Evolutionary conservation across 179 eudicot genomes (phyloP).

Genomic region (Beta lomatogona): DNA sequence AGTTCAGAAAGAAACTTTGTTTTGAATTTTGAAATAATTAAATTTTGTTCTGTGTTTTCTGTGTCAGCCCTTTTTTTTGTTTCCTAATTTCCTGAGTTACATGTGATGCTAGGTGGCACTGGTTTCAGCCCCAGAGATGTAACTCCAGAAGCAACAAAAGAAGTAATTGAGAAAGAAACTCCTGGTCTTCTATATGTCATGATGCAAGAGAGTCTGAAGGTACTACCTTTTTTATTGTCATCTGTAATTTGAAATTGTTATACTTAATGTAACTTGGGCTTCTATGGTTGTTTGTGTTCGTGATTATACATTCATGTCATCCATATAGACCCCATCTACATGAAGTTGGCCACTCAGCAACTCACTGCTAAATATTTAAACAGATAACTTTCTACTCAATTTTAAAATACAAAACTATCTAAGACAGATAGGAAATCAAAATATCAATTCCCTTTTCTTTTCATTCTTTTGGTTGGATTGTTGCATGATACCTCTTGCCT

Average conservation of each 20-base stretch:
- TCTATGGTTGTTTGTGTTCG: background rate
- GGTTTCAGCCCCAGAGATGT: conserved; percentile 95
- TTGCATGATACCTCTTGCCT: too few species aligned
- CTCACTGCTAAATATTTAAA: too few species aligned
- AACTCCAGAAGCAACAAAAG: conserved; percentile 96
- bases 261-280: background rate
- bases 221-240: conserved; percentile 8
- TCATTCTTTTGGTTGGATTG: background rate
- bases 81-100: background rate
- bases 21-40: background rate
- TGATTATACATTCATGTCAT: background rate
- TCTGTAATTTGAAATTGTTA: background rate
- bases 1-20: background rate
- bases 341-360: background rate
- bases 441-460: background rate
- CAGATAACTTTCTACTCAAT: background rate
- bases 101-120: conserved; percentile 72
- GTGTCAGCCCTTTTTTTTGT: background rate
- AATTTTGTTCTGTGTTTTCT: background rate
- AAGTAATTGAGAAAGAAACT: conserved; percentile 81
- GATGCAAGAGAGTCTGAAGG: conserved; percentile 95
- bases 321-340: background rate
- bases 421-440: background rate
- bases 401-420: background rate
- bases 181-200: conserved; percentile 87